These are phyloP conservation scores for Tolypocladium tundrense DNA, from an alignment of 2,329 filamentous ascomycete genomes.

Conservation along the genomic window DNA sequence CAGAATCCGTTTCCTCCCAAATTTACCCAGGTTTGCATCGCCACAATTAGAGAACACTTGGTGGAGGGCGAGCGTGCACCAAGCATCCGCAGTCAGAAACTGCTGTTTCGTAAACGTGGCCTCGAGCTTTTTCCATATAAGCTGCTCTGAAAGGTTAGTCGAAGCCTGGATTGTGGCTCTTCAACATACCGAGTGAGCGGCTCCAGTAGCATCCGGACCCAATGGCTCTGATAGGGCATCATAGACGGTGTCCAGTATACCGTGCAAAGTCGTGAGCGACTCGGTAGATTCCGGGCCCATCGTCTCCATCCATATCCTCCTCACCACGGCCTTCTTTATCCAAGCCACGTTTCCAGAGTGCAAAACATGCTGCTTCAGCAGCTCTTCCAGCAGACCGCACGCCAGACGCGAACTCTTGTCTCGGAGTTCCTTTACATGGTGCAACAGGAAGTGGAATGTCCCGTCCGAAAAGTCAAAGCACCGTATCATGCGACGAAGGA, in stretches of 20 bases:
- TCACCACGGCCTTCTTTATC: conserved; percentile 60
- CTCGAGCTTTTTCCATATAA: conserved; percentile 77
- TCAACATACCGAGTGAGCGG: conserved; percentile 51
- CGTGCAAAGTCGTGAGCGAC: conserved; percentile 12
- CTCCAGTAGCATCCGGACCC: conserved; percentile 50
- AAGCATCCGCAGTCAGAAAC: conserved; percentile 48
- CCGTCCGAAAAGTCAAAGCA: conserved; percentile 48
- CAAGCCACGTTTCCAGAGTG: conserved; percentile 39
- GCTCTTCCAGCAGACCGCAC: conserved; percentile 46
- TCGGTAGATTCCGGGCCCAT: conserved; percentile 25
- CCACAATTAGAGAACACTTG: conserved; percentile 55
- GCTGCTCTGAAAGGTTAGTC: conserved; percentile 29
- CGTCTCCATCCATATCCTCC: conserved; percentile 55
- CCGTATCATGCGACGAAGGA: conserved; percentile 52
- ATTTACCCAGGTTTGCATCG: conserved; percentile 54
- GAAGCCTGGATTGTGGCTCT: too few species aligned
- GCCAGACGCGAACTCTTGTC: conserved; percentile 39
- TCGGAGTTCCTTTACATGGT: conserved; percentile 57
- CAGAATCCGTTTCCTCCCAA: conserved; percentile 62
- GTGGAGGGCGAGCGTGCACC: conserved; percentile 64
- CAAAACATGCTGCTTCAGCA: conserved; percentile 50
- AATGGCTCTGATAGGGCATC: conserved; percentile 36
- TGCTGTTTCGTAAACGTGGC: conserved; percentile 40
- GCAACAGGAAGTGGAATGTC: conserved; percentile 56
- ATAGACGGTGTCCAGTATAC: conserved; percentile 24